Percentiles rank a stretch among this genome's conserved stretches.
phyloP scores from a whole-genome alignment of 2,329 filamentous ascomycete species.

The Pseudogymnoascus verrucosus region DNA sequence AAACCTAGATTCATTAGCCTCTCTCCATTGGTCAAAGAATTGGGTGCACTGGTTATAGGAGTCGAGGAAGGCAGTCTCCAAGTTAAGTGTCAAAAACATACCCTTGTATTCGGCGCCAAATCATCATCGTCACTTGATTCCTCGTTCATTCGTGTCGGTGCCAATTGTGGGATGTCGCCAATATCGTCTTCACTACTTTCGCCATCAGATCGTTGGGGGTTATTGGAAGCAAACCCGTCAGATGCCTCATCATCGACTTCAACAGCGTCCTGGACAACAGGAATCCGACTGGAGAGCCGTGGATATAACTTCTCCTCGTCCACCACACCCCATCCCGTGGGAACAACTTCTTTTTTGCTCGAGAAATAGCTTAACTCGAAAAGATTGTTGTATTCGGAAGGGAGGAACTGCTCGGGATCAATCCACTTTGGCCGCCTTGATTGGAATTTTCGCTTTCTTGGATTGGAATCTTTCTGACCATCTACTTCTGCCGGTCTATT shows the following conservation, averaged over 20 bases:
- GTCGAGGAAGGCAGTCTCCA: neutral
- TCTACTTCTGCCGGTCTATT: conserved; percentile 16
- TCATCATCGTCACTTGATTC: conserved; percentile 47
- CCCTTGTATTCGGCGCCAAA: conserved; percentile 12
- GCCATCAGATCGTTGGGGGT: conserved; percentile 41
- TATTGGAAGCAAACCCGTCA: conserved; percentile 34
- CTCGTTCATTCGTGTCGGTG: conserved; percentile 48
- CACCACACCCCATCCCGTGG: conserved; percentile 60
- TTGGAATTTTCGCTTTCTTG: neutral
- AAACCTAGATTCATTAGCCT: conserved; percentile 19
- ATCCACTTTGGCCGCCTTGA: conserved; percentile 43
- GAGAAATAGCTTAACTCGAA: conserved; percentile 68
- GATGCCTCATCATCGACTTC: conserved; percentile 19
- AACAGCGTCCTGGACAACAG: conserved; percentile 10
- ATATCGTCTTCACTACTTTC: conserved; percentile 40
- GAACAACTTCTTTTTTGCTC: conserved; percentile 47
- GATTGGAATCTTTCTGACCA: conserved; percentile 6
- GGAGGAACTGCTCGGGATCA: conserved; percentile 49
- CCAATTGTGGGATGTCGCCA: conserved; percentile 15
- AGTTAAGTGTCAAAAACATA: conserved; percentile 16
- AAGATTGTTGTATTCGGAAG: conserved; percentile 56
- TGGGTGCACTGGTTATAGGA: neutral
- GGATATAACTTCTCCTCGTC: conserved; percentile 49
- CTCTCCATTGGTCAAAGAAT: neutral
- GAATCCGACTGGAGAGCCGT: conserved; percentile 40